Conservation (phyloP, 345 rosid genomes). For the Clarkia xantiana region DNA sequence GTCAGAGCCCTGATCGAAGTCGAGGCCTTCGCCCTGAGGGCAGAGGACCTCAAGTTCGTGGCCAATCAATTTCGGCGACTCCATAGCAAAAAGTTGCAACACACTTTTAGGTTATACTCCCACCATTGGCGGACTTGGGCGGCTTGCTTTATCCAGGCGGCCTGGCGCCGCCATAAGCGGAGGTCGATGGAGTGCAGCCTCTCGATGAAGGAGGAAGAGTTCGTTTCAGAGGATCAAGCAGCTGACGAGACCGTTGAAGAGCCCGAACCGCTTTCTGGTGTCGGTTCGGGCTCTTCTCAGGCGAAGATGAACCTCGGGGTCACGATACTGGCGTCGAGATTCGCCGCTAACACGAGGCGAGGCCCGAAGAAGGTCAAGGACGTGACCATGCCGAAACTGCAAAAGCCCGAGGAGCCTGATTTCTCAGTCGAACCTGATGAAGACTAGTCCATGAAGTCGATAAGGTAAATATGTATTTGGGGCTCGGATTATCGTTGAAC, state of each 20-base stretch:
- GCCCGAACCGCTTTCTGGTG: not conserved
- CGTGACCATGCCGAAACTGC: conserved; percentile 53
- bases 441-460: conserved; percentile 13
- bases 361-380: conserved; percentile 61
- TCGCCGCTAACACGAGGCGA: conserved; percentile 77
- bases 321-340: conserved; percentile 60
- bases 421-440: conserved; percentile 48
- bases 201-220: conserved; percentile 32
- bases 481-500: not conserved
- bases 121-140: conserved; percentile 98
- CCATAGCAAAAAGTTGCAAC: conserved; percentile 92
- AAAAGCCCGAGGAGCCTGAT: conserved; percentile 80
- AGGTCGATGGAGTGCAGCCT: conserved; percentile 37
- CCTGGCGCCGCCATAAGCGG: conserved; percentile 71
- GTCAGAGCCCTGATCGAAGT: conserved; percentile 76
- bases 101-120: conserved; percentile 77
- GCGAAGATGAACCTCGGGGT: conserved; percentile 50
- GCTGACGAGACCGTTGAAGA: conserved; percentile 9
- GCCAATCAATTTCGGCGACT: conserved; percentile 85
- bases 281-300: conserved; percentile 22
- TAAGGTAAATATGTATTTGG: not conserved
- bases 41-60: conserved; percentile 84
- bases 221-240: conserved; percentile 14
- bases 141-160: conserved; percentile 85
- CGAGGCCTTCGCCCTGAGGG: conserved; percentile 83